Percentiles rank a stretch among this genome's conserved stretches.
Evolutionary conservation across 2,329 filamentous ascomycete species (phyloP).

Genomic region (Pestalotiopsis sp.): DNA sequence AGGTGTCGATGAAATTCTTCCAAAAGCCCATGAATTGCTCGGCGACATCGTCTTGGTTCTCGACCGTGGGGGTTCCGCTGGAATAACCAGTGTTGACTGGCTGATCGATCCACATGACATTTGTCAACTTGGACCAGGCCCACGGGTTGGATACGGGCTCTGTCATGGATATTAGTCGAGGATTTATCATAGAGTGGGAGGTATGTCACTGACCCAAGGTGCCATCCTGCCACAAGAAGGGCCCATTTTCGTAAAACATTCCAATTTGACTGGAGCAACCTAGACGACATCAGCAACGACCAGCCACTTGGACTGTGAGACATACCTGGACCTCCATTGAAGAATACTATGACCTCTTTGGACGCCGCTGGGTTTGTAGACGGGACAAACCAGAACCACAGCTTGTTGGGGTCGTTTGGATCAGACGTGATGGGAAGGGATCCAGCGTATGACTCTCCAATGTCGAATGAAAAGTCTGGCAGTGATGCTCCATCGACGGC

Average conservation of each 20-base stretch:
- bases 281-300: background rate
- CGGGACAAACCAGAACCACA: constrained; percentile 9
- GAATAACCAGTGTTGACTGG: constrained; percentile 67
- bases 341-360: constrained; percentile 3
- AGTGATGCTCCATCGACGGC: constrained; percentile 58
- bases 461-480: constrained; percentile 63
- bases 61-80: constrained; percentile 62
- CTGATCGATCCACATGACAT: constrained; percentile 74
- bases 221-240: constrained; percentile 68
- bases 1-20: constrained; percentile 53
- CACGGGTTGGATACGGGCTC: constrained; percentile 65
- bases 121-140: constrained; percentile 71
- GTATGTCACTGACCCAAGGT: constrained; percentile 40
- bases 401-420: constrained; percentile 24
- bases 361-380: background rate
- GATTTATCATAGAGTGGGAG: background rate
- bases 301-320: too few relatives aligned
- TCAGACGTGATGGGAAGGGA: constrained; percentile 44
- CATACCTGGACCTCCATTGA: constrained; percentile 7
- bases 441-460: constrained; percentile 44
- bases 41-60: constrained; percentile 65
- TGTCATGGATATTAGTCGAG: constrained; percentile 27
- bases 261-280: constrained; percentile 61
- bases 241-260: constrained; percentile 75
- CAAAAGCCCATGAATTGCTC: constrained; percentile 73